A percentile compares a stretch with the other conserved stretches of the same genome.
Evolutionary conservation across 306 rosid species (phyloP).

Genomic region (Coriaria nepalensis): DNA sequence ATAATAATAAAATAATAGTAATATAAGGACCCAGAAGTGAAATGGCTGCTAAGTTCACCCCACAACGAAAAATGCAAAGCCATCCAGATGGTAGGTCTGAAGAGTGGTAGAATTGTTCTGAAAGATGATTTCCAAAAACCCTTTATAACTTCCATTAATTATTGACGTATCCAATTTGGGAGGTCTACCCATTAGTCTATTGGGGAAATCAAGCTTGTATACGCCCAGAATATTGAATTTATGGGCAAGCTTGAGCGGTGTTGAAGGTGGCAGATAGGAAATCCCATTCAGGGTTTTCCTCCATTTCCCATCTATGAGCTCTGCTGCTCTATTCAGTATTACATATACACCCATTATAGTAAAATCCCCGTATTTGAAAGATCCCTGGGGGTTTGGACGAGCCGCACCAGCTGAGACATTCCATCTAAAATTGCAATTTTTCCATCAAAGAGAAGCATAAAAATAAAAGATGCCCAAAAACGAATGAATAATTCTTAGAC

Average conservation of each 20-base stretch:
- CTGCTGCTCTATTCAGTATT: constrained; percentile 54
- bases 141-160: constrained; percentile 58
- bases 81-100: constrained; percentile 78
- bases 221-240: constrained; percentile 63
- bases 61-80: constrained; percentile 68
- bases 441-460: constrained; percentile 6
- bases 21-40: constrained; percentile 13
- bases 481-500: constrained; percentile 3
- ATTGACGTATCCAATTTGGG: constrained; percentile 61
- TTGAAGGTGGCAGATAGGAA: constrained; percentile 70
- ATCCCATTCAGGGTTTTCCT: constrained; percentile 71
- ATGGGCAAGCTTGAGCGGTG: constrained; percentile 61
- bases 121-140: constrained; percentile 74
- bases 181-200: constrained; percentile 53
- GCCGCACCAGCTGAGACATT: constrained; percentile 79
- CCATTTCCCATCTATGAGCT: constrained; percentile 68
- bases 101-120: constrained; percentile 74
- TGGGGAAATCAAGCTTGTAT: constrained; percentile 76
- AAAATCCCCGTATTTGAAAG: constrained; percentile 63
- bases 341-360: constrained; percentile 60
- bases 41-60: constrained; percentile 36
- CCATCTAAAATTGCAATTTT: constrained; percentile 33
- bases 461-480: background rate
- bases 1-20: too few relatives aligned
- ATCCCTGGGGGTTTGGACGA: constrained; percentile 85